Evolutionary conservation across 225 moss, liverwort and hornwort genomes (phyloP).

Genomic region (Sphagnum contortum): DNA sequence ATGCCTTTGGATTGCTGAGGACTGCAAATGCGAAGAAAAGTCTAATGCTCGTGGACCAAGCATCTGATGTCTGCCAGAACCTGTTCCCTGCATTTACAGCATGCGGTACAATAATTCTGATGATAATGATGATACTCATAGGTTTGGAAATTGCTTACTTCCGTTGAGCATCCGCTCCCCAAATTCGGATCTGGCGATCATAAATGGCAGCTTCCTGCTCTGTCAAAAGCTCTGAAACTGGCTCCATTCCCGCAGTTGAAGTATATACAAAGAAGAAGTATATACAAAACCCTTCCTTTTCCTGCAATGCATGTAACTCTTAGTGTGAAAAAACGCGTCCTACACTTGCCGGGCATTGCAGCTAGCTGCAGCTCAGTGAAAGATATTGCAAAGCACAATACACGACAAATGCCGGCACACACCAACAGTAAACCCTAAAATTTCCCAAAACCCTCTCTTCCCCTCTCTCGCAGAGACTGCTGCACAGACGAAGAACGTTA

Average conservation of each 20-base stretch:
- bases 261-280: neutral
- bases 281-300: conserved; percentile 1
- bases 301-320: neutral
- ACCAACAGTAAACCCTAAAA: too few species aligned
- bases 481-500: too few species aligned
- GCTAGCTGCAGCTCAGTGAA: too few species aligned
- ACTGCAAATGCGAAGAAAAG: neutral
- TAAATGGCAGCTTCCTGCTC: conserved; percentile 94
- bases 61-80: too few species aligned
- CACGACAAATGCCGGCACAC: too few species aligned
- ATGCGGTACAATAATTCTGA: too few species aligned
- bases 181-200: conserved; percentile 92
- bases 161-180: conserved; percentile 97
- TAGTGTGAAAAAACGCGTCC: neutral
- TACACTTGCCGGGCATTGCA: neutral
- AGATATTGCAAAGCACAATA: too few species aligned
- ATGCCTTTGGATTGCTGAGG: too few species aligned
- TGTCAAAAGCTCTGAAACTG: conserved; percentile 49
- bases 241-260: conserved; percentile 23
- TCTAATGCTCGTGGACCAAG: neutral
- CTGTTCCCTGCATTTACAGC: too few species aligned
- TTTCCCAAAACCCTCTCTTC: too few species aligned
- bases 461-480: too few species aligned
- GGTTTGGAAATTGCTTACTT: conserved; percentile 24
- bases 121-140: too few species aligned